Evolutionary conservation across 495 filamentous ascomycete genomes (phyloP).

Genomic region (Penicillium atrosanguineum): DNA sequence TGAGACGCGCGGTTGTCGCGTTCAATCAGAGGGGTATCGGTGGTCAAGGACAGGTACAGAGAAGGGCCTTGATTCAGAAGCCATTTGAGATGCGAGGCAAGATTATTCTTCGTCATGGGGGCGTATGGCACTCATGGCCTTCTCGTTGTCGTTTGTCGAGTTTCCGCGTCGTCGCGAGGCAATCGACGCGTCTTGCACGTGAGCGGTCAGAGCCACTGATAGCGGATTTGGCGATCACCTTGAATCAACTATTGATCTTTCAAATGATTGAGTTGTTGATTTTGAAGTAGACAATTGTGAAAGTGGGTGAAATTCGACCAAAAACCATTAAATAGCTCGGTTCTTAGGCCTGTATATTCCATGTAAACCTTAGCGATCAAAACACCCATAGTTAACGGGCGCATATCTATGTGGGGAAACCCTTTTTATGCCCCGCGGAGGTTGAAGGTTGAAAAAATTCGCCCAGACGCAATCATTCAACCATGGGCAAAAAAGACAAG

Average conservation of each 20-base stretch:
- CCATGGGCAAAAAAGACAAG: conserved; percentile 54
- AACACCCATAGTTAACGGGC: not conserved
- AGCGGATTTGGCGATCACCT: not conserved
- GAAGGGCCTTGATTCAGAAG: conserved; percentile 44
- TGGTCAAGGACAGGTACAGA: conserved; percentile 31
- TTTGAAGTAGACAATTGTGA: not conserved
- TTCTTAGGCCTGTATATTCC: not conserved
- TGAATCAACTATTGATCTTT: not conserved
- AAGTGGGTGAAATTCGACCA: not conserved
- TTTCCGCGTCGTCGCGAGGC: conserved; percentile 16
- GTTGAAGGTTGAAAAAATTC: conserved; percentile 8
- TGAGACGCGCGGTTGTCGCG: conserved; percentile 14
- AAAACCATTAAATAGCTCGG: not conserved
- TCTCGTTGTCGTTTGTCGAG: conserved; percentile 8
- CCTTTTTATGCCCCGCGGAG: conserved; percentile 30
- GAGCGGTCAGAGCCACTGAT: conserved; percentile 24
- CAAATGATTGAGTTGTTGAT: not conserved
- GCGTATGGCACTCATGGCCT: conserved; percentile 32
- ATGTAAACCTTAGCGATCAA: not conserved
- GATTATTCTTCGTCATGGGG: conserved; percentile 55
- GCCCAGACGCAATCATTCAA: conserved; percentile 4
- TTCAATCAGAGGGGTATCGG: conserved; percentile 23
- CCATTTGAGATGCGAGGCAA: conserved; percentile 49
- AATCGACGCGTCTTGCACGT: conserved; percentile 30
- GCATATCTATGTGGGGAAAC: conserved; percentile 19